These are phyloP conservation scores for Rheum nobile DNA, from an alignment of 148 eudicot species.

Conservation along the genomic window DNA sequence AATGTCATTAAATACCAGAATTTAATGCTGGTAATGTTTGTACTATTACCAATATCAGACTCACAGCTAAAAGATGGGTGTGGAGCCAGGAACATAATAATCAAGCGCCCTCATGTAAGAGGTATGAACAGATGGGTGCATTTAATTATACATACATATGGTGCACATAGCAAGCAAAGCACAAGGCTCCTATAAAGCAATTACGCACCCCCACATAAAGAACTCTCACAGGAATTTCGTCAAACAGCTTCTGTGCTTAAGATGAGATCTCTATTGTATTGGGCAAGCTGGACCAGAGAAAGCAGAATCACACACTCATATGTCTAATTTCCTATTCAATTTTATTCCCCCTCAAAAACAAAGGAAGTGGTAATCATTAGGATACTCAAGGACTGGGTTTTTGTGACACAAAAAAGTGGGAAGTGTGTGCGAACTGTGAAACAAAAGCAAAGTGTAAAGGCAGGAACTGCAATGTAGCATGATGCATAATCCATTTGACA, in stretches of 20 bases:
- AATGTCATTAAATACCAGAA: neutral
- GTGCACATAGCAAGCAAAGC: neutral
- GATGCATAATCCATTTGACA: neutral
- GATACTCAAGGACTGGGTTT: neutral
- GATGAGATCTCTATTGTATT: neutral
- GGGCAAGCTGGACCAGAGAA: neutral
- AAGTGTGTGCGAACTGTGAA: slow-evolving; percentile 10
- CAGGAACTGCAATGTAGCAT: slow-evolving; percentile 2
- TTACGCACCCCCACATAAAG: neutral
- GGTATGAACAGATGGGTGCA: slow-evolving; percentile 22
- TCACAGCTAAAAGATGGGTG: slow-evolving; percentile 16
- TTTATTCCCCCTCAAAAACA: neutral
- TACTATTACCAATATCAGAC: neutral
- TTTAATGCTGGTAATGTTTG: neutral
- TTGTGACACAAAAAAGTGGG: slow-evolving; percentile 8
- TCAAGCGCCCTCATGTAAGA: slow-evolving; percentile 21
- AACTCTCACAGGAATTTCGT: neutral
- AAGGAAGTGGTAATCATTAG: slow-evolving; percentile 2
- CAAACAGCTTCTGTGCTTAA: neutral
- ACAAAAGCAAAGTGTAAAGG: slow-evolving; percentile 18
- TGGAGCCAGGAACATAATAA: slow-evolving; percentile 20
- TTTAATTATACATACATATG: slow-evolving; percentile 14
- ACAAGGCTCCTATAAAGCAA: neutral
- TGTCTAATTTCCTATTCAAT: neutral
- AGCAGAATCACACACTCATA: neutral